Base-by-base conservation (phyloP, 192 early-diverging fungal species). In the Coemansia sp. region DNA sequence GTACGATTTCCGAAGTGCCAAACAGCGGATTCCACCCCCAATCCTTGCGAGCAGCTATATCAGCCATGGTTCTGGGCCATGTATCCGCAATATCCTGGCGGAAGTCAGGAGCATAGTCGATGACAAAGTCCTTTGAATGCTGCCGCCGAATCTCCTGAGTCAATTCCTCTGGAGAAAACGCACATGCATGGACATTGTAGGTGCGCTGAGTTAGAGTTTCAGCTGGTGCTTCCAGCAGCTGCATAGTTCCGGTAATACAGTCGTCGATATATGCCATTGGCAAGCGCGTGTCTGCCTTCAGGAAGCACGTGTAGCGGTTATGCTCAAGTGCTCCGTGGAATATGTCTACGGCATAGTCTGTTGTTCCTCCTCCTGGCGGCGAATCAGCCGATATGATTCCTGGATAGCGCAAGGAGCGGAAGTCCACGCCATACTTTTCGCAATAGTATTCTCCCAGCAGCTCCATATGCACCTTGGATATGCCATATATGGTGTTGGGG, bases 211-310 rank as follows among this genome's bases (percentile, higher is more conserved):
- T 82, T 43, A 87, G 53, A 0, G 61, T 45, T 5, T 69, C 64
- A 16, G 61, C 61, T 18, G 83, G 83, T 11, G 83, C 58, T 2
- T 78, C 79, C 10, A 87, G 72, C 17, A 83, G 78, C 43, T 82
- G 77, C 51, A 87, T 66, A 8, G 85, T 87, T n/a, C 85, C 85
- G 36, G 68, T 66, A 50, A 87, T 81, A 26, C 85, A 87, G 59
- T 87, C 85, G 39, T 76, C 68, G 20, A 87, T 77, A 52, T 83
- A 87, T 64, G 84, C 84, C 85, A 87, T 87, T 5, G 85, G 85
- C 41, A 87, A 65, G 2, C 70, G 64, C 1, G 83, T 82, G 15
- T 80, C 80, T 23, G 75, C 69, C 20, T 60, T 71, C 53, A 87
- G 63, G 70, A 83, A 87, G 53, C 83, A 84, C 14, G 76, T 60